A percentile compares a stretch with the other conserved stretches of the same genome.
These are phyloP conservation scores for Elymus sibiricus DNA, from an alignment of 176 grass and related monocot species.

Conservation along the genomic window DNA sequence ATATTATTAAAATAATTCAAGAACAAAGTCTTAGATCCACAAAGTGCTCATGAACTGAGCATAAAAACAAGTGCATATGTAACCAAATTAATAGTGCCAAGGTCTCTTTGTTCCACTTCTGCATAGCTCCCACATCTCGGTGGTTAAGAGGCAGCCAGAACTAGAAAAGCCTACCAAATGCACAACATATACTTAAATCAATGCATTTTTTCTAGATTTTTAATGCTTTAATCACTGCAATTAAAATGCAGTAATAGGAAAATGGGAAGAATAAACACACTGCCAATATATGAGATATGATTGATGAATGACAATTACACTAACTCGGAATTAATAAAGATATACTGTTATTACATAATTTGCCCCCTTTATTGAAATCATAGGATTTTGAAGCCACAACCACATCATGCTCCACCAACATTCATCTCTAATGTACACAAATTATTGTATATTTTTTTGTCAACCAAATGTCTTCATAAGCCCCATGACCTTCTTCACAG, in stretches of 20 bases:
- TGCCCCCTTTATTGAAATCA: neutral
- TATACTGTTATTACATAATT: neutral
- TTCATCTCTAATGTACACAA: neutral
- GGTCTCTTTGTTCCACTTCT: neutral
- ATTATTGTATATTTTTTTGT: neutral
- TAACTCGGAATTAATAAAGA: neutral
- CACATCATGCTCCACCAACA: neutral
- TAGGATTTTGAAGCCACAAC: neutral
- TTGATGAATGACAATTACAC: rapidly evolving
- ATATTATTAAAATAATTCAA: too few species aligned
- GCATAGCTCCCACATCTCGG: neutral
- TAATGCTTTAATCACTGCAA: neutral
- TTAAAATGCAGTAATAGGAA: rapidly evolving
- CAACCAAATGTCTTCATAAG: neutral
- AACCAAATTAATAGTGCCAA: neutral
- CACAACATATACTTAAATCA: neutral
- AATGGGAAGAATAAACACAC: neutral
- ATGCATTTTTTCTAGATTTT: neutral
- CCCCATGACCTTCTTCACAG: neutral
- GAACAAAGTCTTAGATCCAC: too few species aligned
- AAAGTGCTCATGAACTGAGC: too few species aligned
- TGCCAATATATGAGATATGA: rapidly evolving
- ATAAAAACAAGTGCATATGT: too few species aligned
- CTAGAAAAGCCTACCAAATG: neutral
- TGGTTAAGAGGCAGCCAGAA: neutral